Evolutionary conservation across 2,329 filamentous ascomycete genomes (phyloP).

Genomic region (Trichothecium sympodiale): DNA sequence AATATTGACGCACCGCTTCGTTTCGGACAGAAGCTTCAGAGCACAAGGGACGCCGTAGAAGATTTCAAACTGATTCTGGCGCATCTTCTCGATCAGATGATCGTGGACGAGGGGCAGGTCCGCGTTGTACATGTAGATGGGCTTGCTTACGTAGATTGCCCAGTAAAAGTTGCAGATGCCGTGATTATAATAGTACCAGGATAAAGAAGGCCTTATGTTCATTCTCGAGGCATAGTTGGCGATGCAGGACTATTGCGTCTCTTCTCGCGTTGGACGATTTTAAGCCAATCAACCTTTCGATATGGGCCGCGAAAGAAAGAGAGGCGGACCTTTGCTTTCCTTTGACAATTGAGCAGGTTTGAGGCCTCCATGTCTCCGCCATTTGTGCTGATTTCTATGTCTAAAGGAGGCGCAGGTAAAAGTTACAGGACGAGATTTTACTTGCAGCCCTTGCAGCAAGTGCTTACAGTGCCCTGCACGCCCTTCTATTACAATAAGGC

Average conservation of each 20-base stretch:
- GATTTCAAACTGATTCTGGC: conserved; percentile 25
- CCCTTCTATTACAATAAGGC: too few species aligned
- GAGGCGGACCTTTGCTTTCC: too few species aligned
- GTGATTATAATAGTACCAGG: conserved; percentile 46
- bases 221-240: conserved; percentile 30
- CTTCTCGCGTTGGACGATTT: too few species aligned
- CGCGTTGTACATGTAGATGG: conserved; percentile 31
- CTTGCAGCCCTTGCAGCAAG: too few species aligned
- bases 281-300: too few species aligned
- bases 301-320: too few species aligned
- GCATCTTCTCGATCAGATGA: conserved; percentile 22
- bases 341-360: too few species aligned
- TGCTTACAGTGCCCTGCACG: too few species aligned
- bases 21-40: conserved; percentile 49
- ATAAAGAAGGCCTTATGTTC: conserved; percentile 38
- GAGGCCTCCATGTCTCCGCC: too few species aligned
- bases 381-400: too few species aligned
- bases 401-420: too few species aligned
- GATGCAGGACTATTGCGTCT: conserved; percentile 39
- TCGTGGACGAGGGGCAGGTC: conserved; percentile 40
- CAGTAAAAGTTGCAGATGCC: conserved; percentile 44
- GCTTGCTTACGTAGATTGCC: conserved; percentile 28
- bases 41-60: conserved; percentile 53
- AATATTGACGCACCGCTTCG: conserved; percentile 40
- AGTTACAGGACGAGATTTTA: too few species aligned